Base-by-base conservation (phyloP, 331 rosid species). In the Phaseolus coccineus region DNA sequence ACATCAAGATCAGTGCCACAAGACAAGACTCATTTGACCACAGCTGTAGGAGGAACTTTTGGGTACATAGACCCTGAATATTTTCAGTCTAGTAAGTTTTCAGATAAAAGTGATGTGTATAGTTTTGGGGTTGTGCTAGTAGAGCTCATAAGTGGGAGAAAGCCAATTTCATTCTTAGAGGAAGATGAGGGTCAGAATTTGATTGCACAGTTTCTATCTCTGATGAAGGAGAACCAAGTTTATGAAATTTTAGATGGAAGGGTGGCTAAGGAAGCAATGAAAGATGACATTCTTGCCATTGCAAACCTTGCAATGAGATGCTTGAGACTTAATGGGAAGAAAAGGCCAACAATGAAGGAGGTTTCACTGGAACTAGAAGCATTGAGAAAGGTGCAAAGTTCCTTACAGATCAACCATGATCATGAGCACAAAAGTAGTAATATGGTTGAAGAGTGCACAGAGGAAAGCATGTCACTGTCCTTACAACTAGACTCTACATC, bases 61-160 rank as follows among this genome's bases (percentile, higher is more conserved):
- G 94, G 94, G 16, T 90, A 90, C 85, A 84, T 90, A 7, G 94
- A 90, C 78, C 94, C 94, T 0, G 90, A 83, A 67, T 90, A 90
- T 83, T 88, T 88, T 33, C 90, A 73, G 33, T 85, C 92, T 3
- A 77, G 88, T 71, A 83, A 82, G 25, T 90, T 83, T 42, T 83
- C 92, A 1, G 87, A 90, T 30, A 90, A 64, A 39, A 90, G 94
- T 51, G 94, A 90, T 61, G 91, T 87, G 12, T 88, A 90, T 13
- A 88, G 94, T 70, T 90, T 84, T 35, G 92, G 90, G 11, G 90
- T 90, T 40, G 85, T 87, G 3, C 88, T 90, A 30, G 88, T 86
- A 4, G 92, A 90, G 76, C 79, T 90, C 37, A 51, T 90, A n/a
- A 86, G 87, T 0, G 90, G 89, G 24, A 69, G 73, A 77, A 87